Percentiles rank a stretch among this genome's conserved stretches.
These are phyloP conservation scores for Pseudoturritis turrita DNA, from an alignment of 345 rosid genomes.

Conservation along the genomic window DNA sequence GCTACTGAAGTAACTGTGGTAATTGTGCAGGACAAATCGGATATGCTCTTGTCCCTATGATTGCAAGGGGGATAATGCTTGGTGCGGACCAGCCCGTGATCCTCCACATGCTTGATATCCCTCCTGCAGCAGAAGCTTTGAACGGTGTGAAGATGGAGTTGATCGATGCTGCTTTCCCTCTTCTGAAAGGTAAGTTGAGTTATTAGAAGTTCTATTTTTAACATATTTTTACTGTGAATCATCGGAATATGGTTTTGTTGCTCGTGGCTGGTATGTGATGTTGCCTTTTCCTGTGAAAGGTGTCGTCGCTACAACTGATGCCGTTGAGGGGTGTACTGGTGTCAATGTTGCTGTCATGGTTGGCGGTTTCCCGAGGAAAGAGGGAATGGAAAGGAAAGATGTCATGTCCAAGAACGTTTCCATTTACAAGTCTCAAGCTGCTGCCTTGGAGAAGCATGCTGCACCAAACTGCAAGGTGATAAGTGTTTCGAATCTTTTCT, in stretches of 20 bases:
- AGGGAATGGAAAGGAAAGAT: slow-evolving; percentile 98
- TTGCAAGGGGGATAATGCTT: slow-evolving; percentile 95
- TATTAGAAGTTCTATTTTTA: not conserved
- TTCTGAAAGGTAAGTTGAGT: slow-evolving; percentile 63
- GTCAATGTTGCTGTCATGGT: slow-evolving; percentile 89
- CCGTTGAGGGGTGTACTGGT: slow-evolving; percentile 90
- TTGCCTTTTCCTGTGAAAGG: slow-evolving; percentile 40
- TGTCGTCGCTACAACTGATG: slow-evolving; percentile 96
- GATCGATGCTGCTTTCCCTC: slow-evolving; percentile 94
- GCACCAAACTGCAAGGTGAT: slow-evolving; percentile 94
- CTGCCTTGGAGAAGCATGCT: slow-evolving; percentile 89
- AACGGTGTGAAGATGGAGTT: slow-evolving; percentile 98
- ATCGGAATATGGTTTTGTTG: not conserved
- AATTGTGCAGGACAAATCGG: slow-evolving; percentile 84
- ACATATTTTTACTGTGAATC: not conserved
- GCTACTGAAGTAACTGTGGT: too few relatives aligned
- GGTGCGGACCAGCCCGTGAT: slow-evolving; percentile 98
- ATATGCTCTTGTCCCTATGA: slow-evolving; percentile 97
- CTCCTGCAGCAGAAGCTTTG: slow-evolving; percentile 94
- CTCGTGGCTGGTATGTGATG: not conserved
- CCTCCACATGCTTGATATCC: slow-evolving; percentile 97
- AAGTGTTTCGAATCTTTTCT: not conserved
- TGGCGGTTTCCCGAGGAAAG: slow-evolving; percentile 97
- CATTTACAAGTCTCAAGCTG: slow-evolving; percentile 94
- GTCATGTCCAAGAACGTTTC: slow-evolving; percentile 97